Evolutionary conservation across 768 basidiomycete species (phyloP), one percentile per base, ranked within the genome.

Genomic region (Hygrocybe punicea): DNA sequence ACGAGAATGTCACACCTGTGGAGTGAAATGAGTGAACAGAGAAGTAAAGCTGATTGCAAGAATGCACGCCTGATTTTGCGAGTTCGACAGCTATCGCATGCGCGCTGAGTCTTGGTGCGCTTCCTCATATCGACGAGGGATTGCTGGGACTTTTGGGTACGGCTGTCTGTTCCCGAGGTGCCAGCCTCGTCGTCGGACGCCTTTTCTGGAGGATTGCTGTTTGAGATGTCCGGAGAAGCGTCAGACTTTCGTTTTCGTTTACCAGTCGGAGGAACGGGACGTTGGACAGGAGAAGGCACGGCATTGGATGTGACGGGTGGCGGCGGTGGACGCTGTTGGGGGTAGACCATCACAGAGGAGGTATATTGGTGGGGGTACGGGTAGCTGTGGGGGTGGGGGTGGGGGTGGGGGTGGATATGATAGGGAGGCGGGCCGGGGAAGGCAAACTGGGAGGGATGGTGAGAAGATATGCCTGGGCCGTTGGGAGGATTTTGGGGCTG

Each of bases 71-170:
- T 82, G 69, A 96, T 94, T 80, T 96, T 95, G 59, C 92, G 86
- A 66, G 84, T 86, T 48, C 93, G 84, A 73, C 93, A 95, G 37
- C 88, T 89, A 69, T 96, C 93, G 67, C 93, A 96, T 6, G 93
- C 93, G 51, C 93, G 84, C 76, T 82, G 81, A 69, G 91, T 96
- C 76, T 96, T 96, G 11, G 90, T 91, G 55, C 93, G 86, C 71
- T 95, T 95, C 77, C 90, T 92, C 60, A 79, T 71, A 67, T 92
- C 91, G 58, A 77, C 71, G 14, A 71, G 60, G 35, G 59, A 36
- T 54, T 60, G 74, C 54, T 63, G 72, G 35, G 72, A 59, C 5
- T 67, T 57, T 10, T 68, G 71, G 50, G 74, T 73, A 8, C 65
- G 60, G 48, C 54, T 67, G 59, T 83, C 81, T 65, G 70, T 78